Conservation (phyloP, 2,329 filamentous ascomycete species). For the Apiospora marii region DNA sequence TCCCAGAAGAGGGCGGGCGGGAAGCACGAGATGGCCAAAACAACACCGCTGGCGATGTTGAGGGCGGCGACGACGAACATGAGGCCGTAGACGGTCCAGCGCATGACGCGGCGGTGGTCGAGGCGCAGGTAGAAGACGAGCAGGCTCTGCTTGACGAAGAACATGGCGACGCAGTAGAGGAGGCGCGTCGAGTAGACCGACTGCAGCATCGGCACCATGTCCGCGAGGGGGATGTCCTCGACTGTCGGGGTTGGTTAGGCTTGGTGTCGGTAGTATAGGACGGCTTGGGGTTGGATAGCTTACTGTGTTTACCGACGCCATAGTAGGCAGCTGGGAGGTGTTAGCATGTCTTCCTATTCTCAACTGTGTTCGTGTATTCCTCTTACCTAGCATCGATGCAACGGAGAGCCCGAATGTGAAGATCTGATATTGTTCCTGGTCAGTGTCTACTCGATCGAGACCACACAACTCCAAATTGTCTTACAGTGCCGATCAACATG, state of each 20-base stretch:
- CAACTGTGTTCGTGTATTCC: background rate
- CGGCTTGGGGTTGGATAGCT: background rate
- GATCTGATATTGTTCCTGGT: background rate
- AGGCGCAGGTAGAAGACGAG: constrained; percentile 30
- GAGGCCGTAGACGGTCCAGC: constrained; percentile 27
- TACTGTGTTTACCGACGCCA: constrained; percentile 27
- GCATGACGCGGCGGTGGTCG: constrained; percentile 27
- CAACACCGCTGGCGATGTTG: constrained; percentile 27
- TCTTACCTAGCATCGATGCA: constrained; percentile 25
- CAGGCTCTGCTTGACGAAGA: constrained; percentile 29
- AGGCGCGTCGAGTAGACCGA: constrained; percentile 29
- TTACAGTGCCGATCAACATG: constrained; percentile 28
- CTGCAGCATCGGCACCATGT: constrained; percentile 28
- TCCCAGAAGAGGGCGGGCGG: constrained; percentile 29
- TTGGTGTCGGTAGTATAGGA: background rate
- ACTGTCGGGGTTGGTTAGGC: background rate
- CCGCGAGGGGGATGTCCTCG: constrained; percentile 6
- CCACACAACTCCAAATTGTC: background rate
- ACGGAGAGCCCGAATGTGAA: constrained; percentile 28
- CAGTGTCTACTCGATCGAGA: background rate
- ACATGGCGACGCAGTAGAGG: constrained; percentile 27
- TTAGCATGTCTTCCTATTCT: background rate
- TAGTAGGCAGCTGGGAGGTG: constrained; percentile 21
- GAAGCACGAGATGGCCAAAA: constrained; percentile 27
- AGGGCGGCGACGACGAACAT: constrained; percentile 27